Percentiles rank a stretch among this genome's conserved stretches.
phyloP scores from a whole-genome alignment of 2,329 filamentous ascomycete species.

The Verticillium nubilum region DNA sequence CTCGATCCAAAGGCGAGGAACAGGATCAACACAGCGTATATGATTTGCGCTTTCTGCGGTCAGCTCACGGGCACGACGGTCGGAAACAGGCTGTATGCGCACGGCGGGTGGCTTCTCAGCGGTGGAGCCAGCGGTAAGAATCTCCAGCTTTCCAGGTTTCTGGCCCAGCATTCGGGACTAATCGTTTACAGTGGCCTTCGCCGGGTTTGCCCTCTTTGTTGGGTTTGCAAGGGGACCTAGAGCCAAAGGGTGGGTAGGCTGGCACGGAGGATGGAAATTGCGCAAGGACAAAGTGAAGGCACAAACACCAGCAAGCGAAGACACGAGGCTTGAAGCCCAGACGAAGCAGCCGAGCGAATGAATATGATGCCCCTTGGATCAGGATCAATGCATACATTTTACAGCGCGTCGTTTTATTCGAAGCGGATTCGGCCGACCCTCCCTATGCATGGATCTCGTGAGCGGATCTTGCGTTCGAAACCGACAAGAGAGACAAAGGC shows the following conservation, averaged over 20 bases:
- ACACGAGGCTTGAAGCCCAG: neutral
- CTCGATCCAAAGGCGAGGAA: conserved; percentile 69
- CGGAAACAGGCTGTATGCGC: conserved; percentile 46
- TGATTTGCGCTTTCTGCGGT: conserved; percentile 69
- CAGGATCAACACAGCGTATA: conserved; percentile 76
- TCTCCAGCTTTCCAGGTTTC: no score
- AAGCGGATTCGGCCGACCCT: no score
- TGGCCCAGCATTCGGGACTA: neutral
- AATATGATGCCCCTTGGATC: no score
- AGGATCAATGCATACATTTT: no score
- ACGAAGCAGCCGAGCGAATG: neutral
- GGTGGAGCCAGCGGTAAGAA: conserved; percentile 28
- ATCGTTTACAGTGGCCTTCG: conserved; percentile 8
- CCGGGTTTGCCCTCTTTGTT: conserved; percentile 9
- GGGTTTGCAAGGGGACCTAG: conserved; percentile 9
- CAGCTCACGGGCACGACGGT: conserved; percentile 66
- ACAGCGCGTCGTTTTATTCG: no score
- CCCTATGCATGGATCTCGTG: no score
- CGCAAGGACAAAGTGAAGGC: conserved; percentile 2
- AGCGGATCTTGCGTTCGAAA: no score
- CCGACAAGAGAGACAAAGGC: no score
- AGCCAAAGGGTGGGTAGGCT: conserved; percentile 10
- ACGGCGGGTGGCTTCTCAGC: conserved; percentile 45
- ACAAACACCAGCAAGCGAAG: neutral
- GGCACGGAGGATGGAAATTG: conserved; percentile 8